Percentiles rank a stretch among this genome's conserved stretches.
These are phyloP conservation scores for Massariosphaeria phaeospora DNA, from an alignment of 495 filamentous ascomycete genomes.

Conservation along the genomic window DNA sequence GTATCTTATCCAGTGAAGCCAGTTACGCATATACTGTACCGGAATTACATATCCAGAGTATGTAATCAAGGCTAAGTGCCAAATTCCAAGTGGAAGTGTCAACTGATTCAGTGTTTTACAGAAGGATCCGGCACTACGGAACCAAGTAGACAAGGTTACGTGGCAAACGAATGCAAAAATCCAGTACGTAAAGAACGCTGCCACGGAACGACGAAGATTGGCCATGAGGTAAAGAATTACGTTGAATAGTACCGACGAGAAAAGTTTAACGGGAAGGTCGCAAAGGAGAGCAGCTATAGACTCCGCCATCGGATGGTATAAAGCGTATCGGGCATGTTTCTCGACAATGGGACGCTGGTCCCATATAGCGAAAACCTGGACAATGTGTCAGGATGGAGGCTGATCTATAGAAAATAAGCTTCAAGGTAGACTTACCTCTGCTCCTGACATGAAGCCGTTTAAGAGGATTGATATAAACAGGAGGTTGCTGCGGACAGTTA, in stretches of 20 bases:
- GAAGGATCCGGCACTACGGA: conserved; percentile 10
- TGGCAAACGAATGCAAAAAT: conserved; percentile 1
- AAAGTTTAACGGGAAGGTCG: conserved; percentile 11
- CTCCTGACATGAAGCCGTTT: conserved; percentile 4
- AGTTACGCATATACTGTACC: conserved; percentile 7
- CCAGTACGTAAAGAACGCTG: conserved; percentile 7
- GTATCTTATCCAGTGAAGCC: conserved; percentile 7
- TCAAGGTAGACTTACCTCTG: conserved; percentile 9
- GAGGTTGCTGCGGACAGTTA: conserved; percentile 6
- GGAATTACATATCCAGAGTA: conserved; percentile 19
- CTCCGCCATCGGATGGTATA: conserved; percentile 9
- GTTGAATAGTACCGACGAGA: conserved; percentile 11
- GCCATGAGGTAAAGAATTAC: conserved; percentile 15
- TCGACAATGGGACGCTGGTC: conserved; percentile 15
- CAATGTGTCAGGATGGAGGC: neutral
- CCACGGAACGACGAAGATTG: conserved; percentile 9
- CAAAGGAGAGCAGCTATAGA: conserved; percentile 2
- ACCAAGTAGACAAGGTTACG: conserved; percentile 14
- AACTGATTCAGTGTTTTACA: conserved; percentile 8
- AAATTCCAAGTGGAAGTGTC: conserved; percentile 2
- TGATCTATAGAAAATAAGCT: neutral
- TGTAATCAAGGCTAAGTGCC: conserved; percentile 5
- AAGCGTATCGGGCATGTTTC: conserved; percentile 20
- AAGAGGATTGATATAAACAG: conserved; percentile 12
- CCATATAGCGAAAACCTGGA: conserved; percentile 15